Conservation (phyloP, 2,329 filamentous ascomycete species). For the Exophiala dermatitidis region DNA sequence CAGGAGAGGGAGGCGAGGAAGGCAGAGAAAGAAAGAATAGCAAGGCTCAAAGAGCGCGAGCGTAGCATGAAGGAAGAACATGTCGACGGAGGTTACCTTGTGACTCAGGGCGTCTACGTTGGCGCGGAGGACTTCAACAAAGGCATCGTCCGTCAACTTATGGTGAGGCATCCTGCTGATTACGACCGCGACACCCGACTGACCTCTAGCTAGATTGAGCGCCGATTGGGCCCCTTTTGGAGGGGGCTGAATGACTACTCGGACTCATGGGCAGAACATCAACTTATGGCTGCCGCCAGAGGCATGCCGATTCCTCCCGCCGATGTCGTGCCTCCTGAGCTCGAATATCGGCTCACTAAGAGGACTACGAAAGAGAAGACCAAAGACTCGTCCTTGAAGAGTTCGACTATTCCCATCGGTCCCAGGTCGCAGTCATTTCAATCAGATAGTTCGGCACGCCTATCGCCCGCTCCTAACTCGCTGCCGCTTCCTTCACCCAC, state of each 20-base stretch:
- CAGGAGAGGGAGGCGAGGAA: constrained; percentile 84
- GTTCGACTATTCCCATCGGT: constrained; percentile 70
- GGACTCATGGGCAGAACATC: constrained; percentile 84
- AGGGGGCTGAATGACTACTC: constrained; percentile 84
- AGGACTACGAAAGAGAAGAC: constrained; percentile 40
- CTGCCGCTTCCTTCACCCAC: constrained; percentile 55
- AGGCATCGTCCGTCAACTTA: constrained; percentile 74
- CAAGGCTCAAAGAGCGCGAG: constrained; percentile 75
- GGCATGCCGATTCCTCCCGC: constrained; percentile 76
- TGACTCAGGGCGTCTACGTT: constrained; percentile 89
- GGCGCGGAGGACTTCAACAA: constrained; percentile 93
- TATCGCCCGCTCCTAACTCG: constrained; percentile 55
- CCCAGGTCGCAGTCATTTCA: constrained; percentile 69
- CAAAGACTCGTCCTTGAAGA: constrained; percentile 58
- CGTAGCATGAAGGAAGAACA: constrained; percentile 85
- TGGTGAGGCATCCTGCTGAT: constrained; percentile 50
- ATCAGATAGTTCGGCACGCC: constrained; percentile 59
- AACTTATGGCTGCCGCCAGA: constrained; percentile 83
- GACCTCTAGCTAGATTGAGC: constrained; percentile 64
- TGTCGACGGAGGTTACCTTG: constrained; percentile 88
- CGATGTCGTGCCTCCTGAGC: constrained; percentile 71
- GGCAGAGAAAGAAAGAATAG: constrained; percentile 69
- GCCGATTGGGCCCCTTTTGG: constrained; percentile 91
- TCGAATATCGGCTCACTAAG: constrained; percentile 47
- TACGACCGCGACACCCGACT: neutral